phyloP scores from a whole-genome alignment of 768 basidiomycete genomes.

The Boletus pseudopeckii region DNA sequence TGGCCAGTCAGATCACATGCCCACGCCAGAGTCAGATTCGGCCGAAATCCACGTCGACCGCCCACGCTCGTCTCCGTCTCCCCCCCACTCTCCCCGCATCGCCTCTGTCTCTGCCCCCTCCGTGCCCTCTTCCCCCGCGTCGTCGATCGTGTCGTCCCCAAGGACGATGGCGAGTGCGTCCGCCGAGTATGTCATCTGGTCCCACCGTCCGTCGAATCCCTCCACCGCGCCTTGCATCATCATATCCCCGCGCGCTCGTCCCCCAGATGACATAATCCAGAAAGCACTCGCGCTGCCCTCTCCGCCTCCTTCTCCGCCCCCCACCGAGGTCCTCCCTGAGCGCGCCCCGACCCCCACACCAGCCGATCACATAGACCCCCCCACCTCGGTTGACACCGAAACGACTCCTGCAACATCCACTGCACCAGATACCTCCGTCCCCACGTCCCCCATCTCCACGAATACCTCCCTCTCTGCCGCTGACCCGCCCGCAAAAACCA shows the following conservation, averaged over 20 bases:
- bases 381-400: constrained; percentile 48
- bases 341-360: constrained; percentile 1
- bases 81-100: constrained; percentile 7
- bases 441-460: constrained; percentile 56
- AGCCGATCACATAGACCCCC: constrained; percentile 27
- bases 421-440: constrained; percentile 44
- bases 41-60: not conserved
- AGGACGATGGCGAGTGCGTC: not conserved
- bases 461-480: constrained; percentile 53
- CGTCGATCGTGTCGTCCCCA: constrained; percentile 1
- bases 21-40: constrained; percentile 4
- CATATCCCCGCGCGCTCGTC: constrained; percentile 60
- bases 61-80: constrained; percentile 15
- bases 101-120: not conserved
- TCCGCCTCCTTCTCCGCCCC: constrained; percentile 44
- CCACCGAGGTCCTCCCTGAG: constrained; percentile 11
- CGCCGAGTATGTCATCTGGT: constrained; percentile 63
- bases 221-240: constrained; percentile 65
- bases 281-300: constrained; percentile 52
- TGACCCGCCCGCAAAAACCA: constrained; percentile 19
- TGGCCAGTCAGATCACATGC: not conserved
- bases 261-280: constrained; percentile 56
- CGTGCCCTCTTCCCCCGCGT: constrained; percentile 2
- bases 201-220: constrained; percentile 65
- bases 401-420: constrained; percentile 49